Conservation (phyloP, 163 green algal species). For the Smithsoniella earleae region DNA sequence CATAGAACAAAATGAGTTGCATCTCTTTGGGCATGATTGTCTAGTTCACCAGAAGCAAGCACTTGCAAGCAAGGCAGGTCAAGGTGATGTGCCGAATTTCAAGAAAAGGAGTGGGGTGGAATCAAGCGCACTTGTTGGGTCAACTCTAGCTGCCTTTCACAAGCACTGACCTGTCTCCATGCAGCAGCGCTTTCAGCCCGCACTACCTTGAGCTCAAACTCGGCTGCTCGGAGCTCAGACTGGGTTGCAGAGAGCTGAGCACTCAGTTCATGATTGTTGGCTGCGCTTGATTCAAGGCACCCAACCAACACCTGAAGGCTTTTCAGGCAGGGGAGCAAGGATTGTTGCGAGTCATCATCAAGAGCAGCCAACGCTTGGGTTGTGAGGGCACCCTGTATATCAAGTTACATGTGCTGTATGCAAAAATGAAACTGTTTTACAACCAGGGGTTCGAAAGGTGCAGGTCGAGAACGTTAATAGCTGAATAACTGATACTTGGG, state of each 20-base stretch:
- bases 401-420: too few relatives aligned
- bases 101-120: too few relatives aligned
- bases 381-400: background rate
- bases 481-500: too few relatives aligned
- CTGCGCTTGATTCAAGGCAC: background rate
- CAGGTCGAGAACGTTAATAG: too few relatives aligned
- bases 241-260: constrained; percentile 20
- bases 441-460: too few relatives aligned
- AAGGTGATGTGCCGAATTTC: too few relatives aligned
- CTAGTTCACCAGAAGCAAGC: background rate
- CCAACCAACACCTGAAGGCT: background rate
- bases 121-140: too few relatives aligned
- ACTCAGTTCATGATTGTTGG: constrained; percentile 7
- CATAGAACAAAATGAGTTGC: too few relatives aligned
- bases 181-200: background rate
- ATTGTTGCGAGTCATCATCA: background rate
- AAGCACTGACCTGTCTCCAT: background rate
- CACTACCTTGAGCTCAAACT: constrained; percentile 22
- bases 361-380: background rate
- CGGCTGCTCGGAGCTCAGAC: constrained; percentile 2
- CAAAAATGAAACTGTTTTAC: too few relatives aligned
- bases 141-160: background rate
- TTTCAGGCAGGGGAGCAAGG: background rate
- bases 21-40: background rate
- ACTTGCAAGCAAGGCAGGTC: too few relatives aligned